Evolutionary conservation across 2,329 filamentous ascomycete genomes (phyloP).

Genomic region (Colletotrichum somersetense): DNA sequence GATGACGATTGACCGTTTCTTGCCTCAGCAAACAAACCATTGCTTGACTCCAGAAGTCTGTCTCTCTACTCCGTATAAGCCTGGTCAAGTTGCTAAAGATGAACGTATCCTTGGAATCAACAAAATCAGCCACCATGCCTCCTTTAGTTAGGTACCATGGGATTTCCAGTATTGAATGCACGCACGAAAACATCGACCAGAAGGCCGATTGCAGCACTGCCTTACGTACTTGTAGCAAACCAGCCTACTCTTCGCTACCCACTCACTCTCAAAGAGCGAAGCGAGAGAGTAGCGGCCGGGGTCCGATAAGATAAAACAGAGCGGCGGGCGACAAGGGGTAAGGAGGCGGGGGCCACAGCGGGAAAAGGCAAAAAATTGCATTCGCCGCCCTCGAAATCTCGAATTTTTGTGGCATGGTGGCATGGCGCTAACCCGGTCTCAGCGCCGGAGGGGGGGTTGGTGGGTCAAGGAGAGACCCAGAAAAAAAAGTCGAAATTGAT

Average conservation of each 20-base stretch:
- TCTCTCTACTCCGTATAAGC: neutral
- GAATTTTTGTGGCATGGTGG: slow-evolving; percentile 40
- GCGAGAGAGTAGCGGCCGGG: slow-evolving; percentile 25
- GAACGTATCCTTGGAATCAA: neutral
- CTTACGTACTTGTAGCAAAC: neutral
- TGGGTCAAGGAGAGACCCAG: slow-evolving; percentile 32
- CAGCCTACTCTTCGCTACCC: neutral
- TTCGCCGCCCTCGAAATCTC: slow-evolving; percentile 34
- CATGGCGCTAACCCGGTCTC: slow-evolving; percentile 29
- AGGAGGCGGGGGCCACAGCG: slow-evolving; percentile 9
- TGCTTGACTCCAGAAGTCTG: neutral
- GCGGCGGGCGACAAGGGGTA: slow-evolving; percentile 21
- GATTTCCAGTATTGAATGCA: slow-evolving; percentile 7
- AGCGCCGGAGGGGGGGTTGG: slow-evolving; percentile 37
- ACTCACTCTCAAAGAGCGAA: neutral
- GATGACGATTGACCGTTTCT: neutral
- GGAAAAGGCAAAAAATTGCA: slow-evolving; percentile 36
- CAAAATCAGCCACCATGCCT: slow-evolving; percentile 16
- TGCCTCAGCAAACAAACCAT: slow-evolving; percentile 21
- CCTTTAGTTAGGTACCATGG: neutral
- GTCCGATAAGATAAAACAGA: slow-evolving; percentile 38
- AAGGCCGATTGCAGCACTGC: neutral
- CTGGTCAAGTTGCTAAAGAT: neutral
- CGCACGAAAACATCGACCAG: neutral
- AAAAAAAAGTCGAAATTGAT: slow-evolving; percentile 44